Percentiles rank a stretch among this genome's conserved stretches.
phyloP scores from a whole-genome alignment of 2,329 filamentous ascomycete genomes.

The Verticillium alfalfae region DNA sequence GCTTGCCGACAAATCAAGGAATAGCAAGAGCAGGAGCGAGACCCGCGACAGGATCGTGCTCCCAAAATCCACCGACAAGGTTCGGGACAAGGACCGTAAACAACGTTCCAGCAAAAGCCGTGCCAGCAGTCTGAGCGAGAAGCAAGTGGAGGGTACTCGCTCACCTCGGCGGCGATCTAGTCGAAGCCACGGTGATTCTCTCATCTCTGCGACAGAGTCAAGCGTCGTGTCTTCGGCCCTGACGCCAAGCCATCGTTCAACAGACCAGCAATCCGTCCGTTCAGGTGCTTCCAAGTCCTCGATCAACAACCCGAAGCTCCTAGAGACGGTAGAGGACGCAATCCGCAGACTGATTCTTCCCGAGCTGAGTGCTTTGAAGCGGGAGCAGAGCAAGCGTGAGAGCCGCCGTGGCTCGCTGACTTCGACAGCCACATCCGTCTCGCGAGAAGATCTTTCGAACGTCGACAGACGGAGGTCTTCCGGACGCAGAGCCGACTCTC shows the following conservation, averaged over 20 bases:
- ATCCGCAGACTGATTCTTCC: slow-evolving; percentile 86
- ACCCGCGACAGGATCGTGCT: slow-evolving; percentile 32
- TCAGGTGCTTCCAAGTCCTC: slow-evolving; percentile 57
- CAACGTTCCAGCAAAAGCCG: slow-evolving; percentile 42
- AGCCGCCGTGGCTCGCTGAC: slow-evolving; percentile 61
- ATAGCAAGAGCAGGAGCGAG: slow-evolving; percentile 36
- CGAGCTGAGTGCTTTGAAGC: slow-evolving; percentile 84
- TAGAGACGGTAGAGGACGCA: slow-evolving; percentile 89
- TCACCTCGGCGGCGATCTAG: slow-evolving; percentile 45
- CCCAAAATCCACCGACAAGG: slow-evolving; percentile 30
- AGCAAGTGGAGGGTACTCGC: slow-evolving; percentile 37
- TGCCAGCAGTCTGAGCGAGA: slow-evolving; percentile 43
- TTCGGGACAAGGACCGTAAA: slow-evolving; percentile 46
- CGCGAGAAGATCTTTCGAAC: slow-evolving; percentile 47
- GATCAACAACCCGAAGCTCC: slow-evolving; percentile 85
- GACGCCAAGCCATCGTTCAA: slow-evolving; percentile 48
- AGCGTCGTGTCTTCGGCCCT: slow-evolving; percentile 49
- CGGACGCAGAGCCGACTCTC: slow-evolving; percentile 39
- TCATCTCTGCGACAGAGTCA: slow-evolving; percentile 47
- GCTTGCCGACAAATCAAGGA: slow-evolving; percentile 33
- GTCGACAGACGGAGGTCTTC: slow-evolving; percentile 58
- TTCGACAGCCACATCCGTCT: slow-evolving; percentile 47
- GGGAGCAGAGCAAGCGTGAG: slow-evolving; percentile 76
- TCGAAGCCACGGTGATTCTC: slow-evolving; percentile 45
- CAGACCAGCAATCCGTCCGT: slow-evolving; percentile 47